Evolutionary conservation across 805 yeast species (phyloP).

Genomic region (Candida gorgasii): DNA sequence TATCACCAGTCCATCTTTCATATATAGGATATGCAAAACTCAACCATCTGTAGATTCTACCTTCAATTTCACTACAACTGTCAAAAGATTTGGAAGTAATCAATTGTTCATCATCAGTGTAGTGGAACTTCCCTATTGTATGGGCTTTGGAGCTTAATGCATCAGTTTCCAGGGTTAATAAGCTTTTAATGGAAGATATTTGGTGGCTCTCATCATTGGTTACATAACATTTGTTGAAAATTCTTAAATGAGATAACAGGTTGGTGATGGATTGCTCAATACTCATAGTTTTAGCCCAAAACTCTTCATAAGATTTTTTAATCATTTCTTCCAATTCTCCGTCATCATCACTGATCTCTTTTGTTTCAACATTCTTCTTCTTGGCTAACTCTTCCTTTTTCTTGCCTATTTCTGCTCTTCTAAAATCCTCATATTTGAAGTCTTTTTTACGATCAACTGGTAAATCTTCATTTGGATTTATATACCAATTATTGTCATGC

Average conservation of each 20-base stretch:
- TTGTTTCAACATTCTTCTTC: slow-evolving; percentile 14
- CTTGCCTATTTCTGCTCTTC: slow-evolving; percentile 22
- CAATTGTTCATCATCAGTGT: slow-evolving; percentile 16
- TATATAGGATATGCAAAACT: slow-evolving; percentile 40
- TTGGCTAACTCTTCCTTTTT: slow-evolving; percentile 28
- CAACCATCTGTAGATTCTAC: slow-evolving; percentile 43
- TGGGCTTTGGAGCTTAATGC: not conserved
- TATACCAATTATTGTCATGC: slow-evolving; percentile 46
- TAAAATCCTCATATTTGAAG: slow-evolving; percentile 31
- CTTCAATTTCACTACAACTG: slow-evolving; percentile 34
- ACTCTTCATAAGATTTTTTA: slow-evolving; percentile 28
- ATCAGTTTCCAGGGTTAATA: slow-evolving; percentile 4
- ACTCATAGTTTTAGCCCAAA: slow-evolving; percentile 22
- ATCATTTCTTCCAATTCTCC: slow-evolving; percentile 24
- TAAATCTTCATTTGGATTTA: slow-evolving; percentile 31
- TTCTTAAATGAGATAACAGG: slow-evolving; percentile 45
- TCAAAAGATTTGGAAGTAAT: slow-evolving; percentile 17
- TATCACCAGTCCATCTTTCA: slow-evolving; percentile 42
- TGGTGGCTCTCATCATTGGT: slow-evolving; percentile 22
- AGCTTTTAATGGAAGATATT: slow-evolving; percentile 4
- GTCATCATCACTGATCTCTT: slow-evolving; percentile 19
- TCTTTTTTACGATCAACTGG: slow-evolving; percentile 27
- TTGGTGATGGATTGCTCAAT: slow-evolving; percentile 42
- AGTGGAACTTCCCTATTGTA: slow-evolving; percentile 12
- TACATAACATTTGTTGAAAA: slow-evolving; percentile 48